phyloP scores from a whole-genome alignment of 441 rosid species.

The Mallotus repandus region DNA sequence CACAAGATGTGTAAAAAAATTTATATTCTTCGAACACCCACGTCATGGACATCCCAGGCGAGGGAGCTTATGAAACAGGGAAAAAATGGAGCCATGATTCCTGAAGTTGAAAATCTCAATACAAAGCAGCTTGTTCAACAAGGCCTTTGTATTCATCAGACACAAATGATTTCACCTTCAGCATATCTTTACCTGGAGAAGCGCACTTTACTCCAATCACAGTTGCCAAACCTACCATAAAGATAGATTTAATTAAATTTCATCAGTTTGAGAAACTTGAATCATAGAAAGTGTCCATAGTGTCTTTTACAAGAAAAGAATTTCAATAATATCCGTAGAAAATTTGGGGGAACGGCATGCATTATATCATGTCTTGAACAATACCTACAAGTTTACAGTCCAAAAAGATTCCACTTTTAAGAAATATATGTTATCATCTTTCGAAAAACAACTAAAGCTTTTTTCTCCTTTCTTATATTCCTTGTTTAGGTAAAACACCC shows the following conservation, averaged over 20 bases:
- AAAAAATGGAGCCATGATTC: background rate
- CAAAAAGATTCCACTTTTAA: background rate
- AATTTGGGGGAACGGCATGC: background rate
- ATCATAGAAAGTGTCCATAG: background rate
- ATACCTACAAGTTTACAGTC: background rate
- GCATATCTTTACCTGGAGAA: conserved; percentile 48
- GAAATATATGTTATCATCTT: background rate
- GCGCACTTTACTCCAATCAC: conserved; percentile 72
- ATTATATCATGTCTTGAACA: background rate
- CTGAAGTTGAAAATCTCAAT: conserved; percentile 25
- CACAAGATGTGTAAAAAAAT: conserved; percentile 10
- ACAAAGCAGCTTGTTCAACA: conserved; percentile 58
- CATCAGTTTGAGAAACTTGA: background rate
- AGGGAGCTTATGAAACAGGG: background rate
- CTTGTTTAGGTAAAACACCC: background rate
- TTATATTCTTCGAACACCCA: background rate
- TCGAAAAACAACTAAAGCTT: conserved; percentile 3
- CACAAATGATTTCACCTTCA: conserved; percentile 84
- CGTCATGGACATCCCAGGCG: background rate
- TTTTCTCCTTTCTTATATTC: background rate
- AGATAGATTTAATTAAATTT: conserved; percentile 6
- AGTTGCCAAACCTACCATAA: conserved; percentile 57
- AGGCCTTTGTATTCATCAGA: conserved; percentile 58
- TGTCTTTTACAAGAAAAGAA: background rate
- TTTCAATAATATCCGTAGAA: background rate